phyloP scores from a whole-genome alignment of 352 stramenopile species.

The Phytopythium helicoides region DNA sequence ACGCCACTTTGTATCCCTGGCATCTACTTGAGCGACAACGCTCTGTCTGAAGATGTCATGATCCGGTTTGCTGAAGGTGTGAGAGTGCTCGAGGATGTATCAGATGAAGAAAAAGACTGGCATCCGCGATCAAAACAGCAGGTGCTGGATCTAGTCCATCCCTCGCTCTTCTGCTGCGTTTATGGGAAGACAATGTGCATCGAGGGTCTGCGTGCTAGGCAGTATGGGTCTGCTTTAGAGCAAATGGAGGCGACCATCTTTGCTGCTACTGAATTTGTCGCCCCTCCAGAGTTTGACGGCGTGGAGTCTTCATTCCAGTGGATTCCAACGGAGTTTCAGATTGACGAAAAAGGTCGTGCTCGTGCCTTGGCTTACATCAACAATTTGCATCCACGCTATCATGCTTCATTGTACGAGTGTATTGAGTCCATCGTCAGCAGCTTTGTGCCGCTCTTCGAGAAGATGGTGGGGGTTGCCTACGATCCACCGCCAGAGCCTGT shows the following conservation, averaged over 20 bases:
- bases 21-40: conserved; percentile 31
- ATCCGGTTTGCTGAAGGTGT: conserved; percentile 16
- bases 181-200: conserved; percentile 24
- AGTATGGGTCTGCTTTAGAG: conserved; percentile 8
- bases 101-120: conserved; percentile 46
- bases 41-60: conserved; percentile 22
- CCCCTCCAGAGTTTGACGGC: conserved; percentile 4
- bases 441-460: conserved; percentile 44
- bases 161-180: conserved; percentile 62
- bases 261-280: conserved; percentile 1
- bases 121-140: conserved; percentile 46
- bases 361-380: conserved; percentile 50
- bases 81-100: conserved; percentile 26
- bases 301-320: conserved; percentile 29
- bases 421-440: conserved; percentile 25
- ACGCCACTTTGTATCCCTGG: conserved; percentile 25
- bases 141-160: conserved; percentile 57
- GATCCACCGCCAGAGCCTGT: too few relatives aligned
- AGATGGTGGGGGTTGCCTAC: conserved; percentile 5
- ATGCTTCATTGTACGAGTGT: conserved; percentile 24
- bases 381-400: conserved; percentile 36
- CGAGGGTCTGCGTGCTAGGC: not conserved
- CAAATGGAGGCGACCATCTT: conserved; percentile 36
- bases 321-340: conserved; percentile 33
- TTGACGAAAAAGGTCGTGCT: conserved; percentile 13